Evolutionary conservation across 345 rosid genomes (phyloP), one percentile per base, ranked within the genome.

Genomic region (Euphorbia pulcherrima): DNA sequence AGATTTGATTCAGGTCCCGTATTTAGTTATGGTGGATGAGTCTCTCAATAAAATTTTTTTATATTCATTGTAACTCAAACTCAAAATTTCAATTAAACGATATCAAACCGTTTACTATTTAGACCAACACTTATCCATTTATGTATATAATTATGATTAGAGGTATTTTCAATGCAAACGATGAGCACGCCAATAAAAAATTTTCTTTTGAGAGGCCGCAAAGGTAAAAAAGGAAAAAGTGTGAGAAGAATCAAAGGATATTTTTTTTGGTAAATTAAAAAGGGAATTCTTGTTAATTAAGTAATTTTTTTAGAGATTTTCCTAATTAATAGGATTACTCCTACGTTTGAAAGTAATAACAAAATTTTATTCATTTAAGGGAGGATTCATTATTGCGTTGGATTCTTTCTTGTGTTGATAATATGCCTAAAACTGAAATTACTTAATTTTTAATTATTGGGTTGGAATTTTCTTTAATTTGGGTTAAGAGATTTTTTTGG

Each of bases 301-400:
- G 16, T 12, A 44, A 39, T 39, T 39, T 5, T 1, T 6, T 1
- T 5, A 39, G 6, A 39, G 12, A 41, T 44, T 44, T 44, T 44
- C 50, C 50, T 44, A 44, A 44, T 12, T 10, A 0, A 10, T 14
- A 44, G 50, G 50, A 44, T 44, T 44, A 47, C 11, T 39, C 28
- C n/a, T 47, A 33, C 40, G 48, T 63, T 28, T 29, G 13, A 57
- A 63, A 7, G 28, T 52, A 44, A 1, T 6, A 41, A 9, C 2
- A 41, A 41, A 12, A 6, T 41, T 41, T 41, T 41, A 46, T n/a
- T 20, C 50, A 10, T 50, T 20, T 5, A 11, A n/a, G 46, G 46
- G 9, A 33, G 3, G 58, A 8, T 64, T 62, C 50, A 62, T 62
- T 17, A 59, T 33, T n/a, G 63, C 17, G 63, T n/a, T 59, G 51